These are phyloP conservation scores for Apophysomyces sp. DNA, from an alignment of 371 early-diverging fungal genomes.

Conservation along the genomic window DNA sequence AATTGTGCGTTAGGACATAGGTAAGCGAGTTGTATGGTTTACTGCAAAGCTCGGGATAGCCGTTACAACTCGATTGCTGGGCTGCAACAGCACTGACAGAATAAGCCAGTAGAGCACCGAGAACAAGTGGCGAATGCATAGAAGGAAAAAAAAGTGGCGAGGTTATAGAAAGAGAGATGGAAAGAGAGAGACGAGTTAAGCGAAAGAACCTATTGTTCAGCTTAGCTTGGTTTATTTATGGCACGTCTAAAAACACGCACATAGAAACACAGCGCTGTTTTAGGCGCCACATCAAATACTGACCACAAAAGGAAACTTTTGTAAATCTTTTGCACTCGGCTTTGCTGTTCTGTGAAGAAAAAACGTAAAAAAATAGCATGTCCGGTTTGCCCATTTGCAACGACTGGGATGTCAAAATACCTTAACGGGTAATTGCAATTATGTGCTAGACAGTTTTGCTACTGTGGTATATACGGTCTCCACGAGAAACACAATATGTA, in stretches of 20 bases:
- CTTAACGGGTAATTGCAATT: not conserved
- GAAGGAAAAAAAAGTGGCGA: not conserved
- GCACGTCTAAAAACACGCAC: not conserved
- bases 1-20: conserved; percentile 73
- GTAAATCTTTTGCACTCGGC: not conserved
- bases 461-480: not conserved
- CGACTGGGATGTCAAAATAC: not conserved
- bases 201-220: not conserved
- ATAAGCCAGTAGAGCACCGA: not conserved
- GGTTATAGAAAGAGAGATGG: not conserved
- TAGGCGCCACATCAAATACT: not conserved
- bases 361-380: not conserved
- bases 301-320: not conserved
- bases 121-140: not conserved
- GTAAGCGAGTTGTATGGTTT: conserved; percentile 57
- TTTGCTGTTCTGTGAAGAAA: not conserved
- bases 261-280: not conserved
- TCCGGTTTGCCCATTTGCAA: not conserved
- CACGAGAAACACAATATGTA: not conserved
- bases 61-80: conserved; percentile 64
- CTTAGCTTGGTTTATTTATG: not conserved
- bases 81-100: not conserved
- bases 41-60: conserved; percentile 65
- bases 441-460: not conserved
- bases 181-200: not conserved